Evolutionary conservation across 345 rosid genomes (phyloP), one percentile per base, ranked within the genome.

Genomic region (Erysimum cheiranthoides): DNA sequence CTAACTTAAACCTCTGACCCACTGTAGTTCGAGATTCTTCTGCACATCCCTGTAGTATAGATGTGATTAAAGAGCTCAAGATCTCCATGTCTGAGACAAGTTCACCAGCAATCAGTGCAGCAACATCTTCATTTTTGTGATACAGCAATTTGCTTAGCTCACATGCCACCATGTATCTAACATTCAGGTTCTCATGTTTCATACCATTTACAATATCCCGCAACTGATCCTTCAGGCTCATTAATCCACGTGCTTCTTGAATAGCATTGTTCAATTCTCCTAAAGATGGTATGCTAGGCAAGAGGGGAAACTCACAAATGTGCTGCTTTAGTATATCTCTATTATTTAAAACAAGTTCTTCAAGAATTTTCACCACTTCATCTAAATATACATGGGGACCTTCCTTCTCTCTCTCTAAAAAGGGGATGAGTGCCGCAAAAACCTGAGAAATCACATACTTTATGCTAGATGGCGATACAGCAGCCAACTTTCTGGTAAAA

Each of bases 141-240:
- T 83, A 85, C 66, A 94, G 82, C 83, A 94, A 82, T 86, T 94
- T 94, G 81, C 87, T 90, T 86, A 94, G 82, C 80, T 94, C 97
- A 81, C 96, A 90, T 14, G 83, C 98, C 57, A 86, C 96, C 96
- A 94, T 94, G 79, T 94, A 94, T 74, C 97, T 90, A 59, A 94
- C 98, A 84, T 94, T 94, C 92, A 94, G 74, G 82, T 92, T 92
- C 82, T 92, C 98, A 79, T 94, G 95, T 68, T 86, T 86, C 84
- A 94, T 74, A 81, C 98, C 93, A 75, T 81, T 85, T 78, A 86
- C 86, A 76, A 86, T 81, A 78, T 87, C 89, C 64, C 90, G 82
- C 73, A 94, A 77, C 60, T 94, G 97, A 86, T 92, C 97, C 85
- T 88, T 92, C 78, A 92, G 73, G 66, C 87, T 89, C 91, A 92